Evolutionary conservation across 306 rosid genomes (phyloP), one percentile per base, ranked within the genome.

Genomic region (Comarum palustre): DNA sequence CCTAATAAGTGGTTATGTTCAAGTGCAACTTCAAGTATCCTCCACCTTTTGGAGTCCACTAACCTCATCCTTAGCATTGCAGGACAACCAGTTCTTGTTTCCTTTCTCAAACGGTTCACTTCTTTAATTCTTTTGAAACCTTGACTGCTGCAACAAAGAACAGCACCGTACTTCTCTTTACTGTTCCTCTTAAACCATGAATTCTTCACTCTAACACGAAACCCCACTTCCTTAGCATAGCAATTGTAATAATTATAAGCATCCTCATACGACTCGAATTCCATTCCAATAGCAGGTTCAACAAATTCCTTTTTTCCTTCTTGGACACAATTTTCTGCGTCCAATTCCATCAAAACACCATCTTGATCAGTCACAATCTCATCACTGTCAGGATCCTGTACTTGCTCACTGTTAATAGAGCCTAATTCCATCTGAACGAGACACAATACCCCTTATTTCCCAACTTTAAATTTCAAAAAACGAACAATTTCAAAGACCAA

Each of bases 91-190:
- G 98, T 93, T 85, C 98, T 82, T 5, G 98, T 93, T 79, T 93
- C 98, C 79, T 89, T 93, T 73, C 98, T 85, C 80, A 91, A 78
- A 71, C 89, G 92, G 81, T 84, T 93, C 66, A 85, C 90, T 50
- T 93, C 98, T 81, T 93, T 93, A 66, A 85, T 74, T 80, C 96
- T 86, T 81, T 93, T 93, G 85, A 93, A 93, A 72, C 98, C 98
- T 80, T 93, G 98, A 81, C 98, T 93, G 81, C 98, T 93, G 74
- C 98, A 93, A 71, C 98, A 93, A 76, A 93, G 97, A 58, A 93
- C 97, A 0, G 98, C 98, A 73, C 98, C 98, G 32, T 93, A 90
- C 81, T 93, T 93, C 78, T 93, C 98, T 72, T 88, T 88, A 70
- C 97, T 90, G 79, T 93, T 90, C 78, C 96, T 85, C 85, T 93